Evolutionary conservation across 2,329 filamentous ascomycete species (phyloP), one percentile per base, ranked within the genome.

Genomic region (Penicillium sp.): DNA sequence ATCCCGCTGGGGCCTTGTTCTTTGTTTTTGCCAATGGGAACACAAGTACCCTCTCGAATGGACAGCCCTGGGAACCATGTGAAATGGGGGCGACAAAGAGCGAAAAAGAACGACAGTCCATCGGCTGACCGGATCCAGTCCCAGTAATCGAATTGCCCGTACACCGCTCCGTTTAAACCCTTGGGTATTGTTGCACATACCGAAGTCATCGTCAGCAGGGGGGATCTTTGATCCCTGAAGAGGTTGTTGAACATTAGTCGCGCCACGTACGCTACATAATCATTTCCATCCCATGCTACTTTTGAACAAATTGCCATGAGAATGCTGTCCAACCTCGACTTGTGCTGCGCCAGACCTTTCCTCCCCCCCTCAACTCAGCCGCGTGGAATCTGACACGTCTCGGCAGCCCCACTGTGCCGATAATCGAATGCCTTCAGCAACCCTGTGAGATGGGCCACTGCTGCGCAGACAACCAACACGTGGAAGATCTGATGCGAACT

Each of bases 401-500:
- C 80, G 13, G 81, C 83, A 70, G 81, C 75, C 36, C 80, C 74
- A 52, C 80, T 83, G 73, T 96, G 92, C 67, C 91, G 86, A 69
- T 90, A 88, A 74, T 96, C 90, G 75, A 97, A 96, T 4, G 92
- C 92, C 73, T 86, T 88, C 29, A 90, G 71, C 75, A 97, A 82
- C 46, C 90, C 92, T 49, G 86, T 86, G 56, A 97, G 78, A 78
- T 99, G 94, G 22, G 88, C 84, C 1, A 84, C 82, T 0, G 91
- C 93, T 0, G 94, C 94, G 57, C 92, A 73, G 14, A 97, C 79
- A 27, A 99, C 92, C 60, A 94, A 82, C 38, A 96, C 79, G 77
- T 99, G 94, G 73, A 99, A 99, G 60, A 99, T 89, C 76, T 99
- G 94, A 74, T 99, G 94, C 18, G 91, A 96, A 70, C 87, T 92